Evolutionary conservation across 495 filamentous ascomycete genomes (phyloP), one percentile per base, ranked within the genome.

Genomic region (Hyaloscypha finlandica): DNA sequence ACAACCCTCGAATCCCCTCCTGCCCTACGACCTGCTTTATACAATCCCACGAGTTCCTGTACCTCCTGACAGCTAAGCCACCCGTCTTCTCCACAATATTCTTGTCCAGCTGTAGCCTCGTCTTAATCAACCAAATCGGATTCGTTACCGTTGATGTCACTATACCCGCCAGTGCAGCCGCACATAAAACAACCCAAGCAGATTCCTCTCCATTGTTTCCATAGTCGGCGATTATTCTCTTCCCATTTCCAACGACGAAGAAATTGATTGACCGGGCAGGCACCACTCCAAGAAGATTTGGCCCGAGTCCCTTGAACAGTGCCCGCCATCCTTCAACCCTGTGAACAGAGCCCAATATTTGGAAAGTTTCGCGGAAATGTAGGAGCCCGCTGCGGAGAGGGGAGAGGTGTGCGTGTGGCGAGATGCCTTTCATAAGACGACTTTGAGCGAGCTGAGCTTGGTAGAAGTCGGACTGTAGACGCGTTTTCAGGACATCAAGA

Each of bases 111-210:
- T 97, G 93, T 65, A 97, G 70, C 52, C 93, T 84, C 30, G 93
- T 97, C 81, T 97, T 97, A 62, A 97, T 85, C 56, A 97, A 82
- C 93, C 93, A 97, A 66, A 97, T 96, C 3, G 93, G 93, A 77
- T 96, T 96, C 20, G 93, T 97, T 20, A 89, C 92, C 4, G 92
- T 95, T 22, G 89, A 88, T 0, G 93, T 96, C 22, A 88, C 86
- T 42, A 97, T 81, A 33, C 93, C 93, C 1, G 92, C 92, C 35
- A 82, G 78, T 30, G 88, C 86, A 12, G 90, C 93, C 5, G 91
- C 87, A 64, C 83, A 83, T 0, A 94, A 82, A 75, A 96, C 92
- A 6, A 94, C 85, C 75, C 83, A 84, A 0, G 89, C 84, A 16
- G 87, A 83, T 67, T 94, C 90, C 66, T 86, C 68, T 20, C 86